Percentiles rank a stretch among this genome's conserved stretches.
phyloP scores from a whole-genome alignment of 441 rosid genomes.

The Euphorbia celastroides region DNA sequence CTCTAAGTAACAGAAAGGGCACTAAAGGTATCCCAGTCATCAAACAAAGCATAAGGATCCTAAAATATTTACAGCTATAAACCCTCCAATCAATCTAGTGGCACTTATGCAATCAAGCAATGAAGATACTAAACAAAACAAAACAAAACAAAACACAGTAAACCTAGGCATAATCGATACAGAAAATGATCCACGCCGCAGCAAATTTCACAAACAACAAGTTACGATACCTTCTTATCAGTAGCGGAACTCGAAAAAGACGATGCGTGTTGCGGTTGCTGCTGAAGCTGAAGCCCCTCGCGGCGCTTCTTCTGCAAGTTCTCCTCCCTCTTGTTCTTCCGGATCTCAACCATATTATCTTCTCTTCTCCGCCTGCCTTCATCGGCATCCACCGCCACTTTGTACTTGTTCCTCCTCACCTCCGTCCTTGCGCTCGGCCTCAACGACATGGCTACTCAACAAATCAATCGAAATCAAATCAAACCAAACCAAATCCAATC shows the following conservation, averaged over 20 bases:
- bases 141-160: neutral
- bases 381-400: conserved; percentile 79
- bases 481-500: neutral
- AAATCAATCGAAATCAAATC: neutral
- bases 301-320: conserved; percentile 79
- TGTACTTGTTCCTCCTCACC: conserved; percentile 68
- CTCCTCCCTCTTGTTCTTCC: conserved; percentile 73
- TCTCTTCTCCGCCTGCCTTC: conserved; percentile 78
- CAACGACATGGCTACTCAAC: conserved; percentile 49
- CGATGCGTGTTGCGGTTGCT: conserved; percentile 20
- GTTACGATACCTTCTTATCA: conserved; percentile 43
- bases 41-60: neutral
- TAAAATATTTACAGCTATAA: neutral
- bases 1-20: too few species aligned
- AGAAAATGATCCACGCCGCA: neutral
- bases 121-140: neutral
- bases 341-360: conserved; percentile 85
- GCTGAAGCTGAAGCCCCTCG: conserved; percentile 49
- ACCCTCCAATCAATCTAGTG: neutral
- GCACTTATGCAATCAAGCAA: neutral
- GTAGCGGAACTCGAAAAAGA: conserved; percentile 34
- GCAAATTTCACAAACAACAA: neutral
- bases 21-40: neutral
- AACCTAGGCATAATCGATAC: neutral
- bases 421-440: conserved; percentile 68